Conservation (phyloP, 768 basidiomycete genomes). For the Dictyophora rubrovolvata region DNA sequence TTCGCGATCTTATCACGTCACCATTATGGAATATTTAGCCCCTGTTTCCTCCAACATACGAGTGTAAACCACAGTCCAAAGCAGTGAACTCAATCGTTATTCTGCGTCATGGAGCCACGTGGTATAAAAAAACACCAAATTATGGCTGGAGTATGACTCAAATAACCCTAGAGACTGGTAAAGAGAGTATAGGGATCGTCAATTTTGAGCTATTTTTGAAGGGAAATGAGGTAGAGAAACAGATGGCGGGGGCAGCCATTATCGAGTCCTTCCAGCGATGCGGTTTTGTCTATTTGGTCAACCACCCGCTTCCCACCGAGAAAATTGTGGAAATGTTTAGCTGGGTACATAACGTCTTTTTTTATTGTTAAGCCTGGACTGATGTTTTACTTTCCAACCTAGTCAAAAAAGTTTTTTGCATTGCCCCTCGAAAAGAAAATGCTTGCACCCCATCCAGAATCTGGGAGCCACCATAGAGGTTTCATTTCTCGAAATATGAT, state of each 20-base stretch:
- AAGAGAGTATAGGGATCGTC: conserved; percentile 24
- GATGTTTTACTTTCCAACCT: neutral
- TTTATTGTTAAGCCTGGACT: neutral
- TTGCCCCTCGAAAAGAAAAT: conserved; percentile 29
- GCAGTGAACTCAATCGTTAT: too few species aligned
- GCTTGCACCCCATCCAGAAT: conserved; percentile 35
- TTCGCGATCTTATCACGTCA: too few species aligned
- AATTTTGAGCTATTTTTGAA: conserved; percentile 36
- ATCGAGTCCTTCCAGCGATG: conserved; percentile 34
- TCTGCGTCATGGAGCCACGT: too few species aligned
- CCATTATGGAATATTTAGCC: too few species aligned
- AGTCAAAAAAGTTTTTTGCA: conserved; percentile 32
- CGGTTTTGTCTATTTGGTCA: conserved; percentile 40
- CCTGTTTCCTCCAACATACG: too few species aligned
- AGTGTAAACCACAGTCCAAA: too few species aligned
- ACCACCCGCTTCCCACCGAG: conserved; percentile 30
- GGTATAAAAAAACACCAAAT: too few species aligned
- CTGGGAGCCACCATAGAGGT: conserved; percentile 38
- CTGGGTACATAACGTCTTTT: conserved; percentile 23
- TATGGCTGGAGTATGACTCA: neutral
- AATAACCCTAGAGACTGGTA: neutral
- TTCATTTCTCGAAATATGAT: neutral
- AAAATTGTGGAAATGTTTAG: conserved; percentile 32
- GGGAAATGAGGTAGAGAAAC: conserved; percentile 23
- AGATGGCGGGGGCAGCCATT: conserved; percentile 31